These are phyloP conservation scores for Lyophyllum semitale DNA, from an alignment of 768 basidiomycete species.

Conservation along the genomic window DNA sequence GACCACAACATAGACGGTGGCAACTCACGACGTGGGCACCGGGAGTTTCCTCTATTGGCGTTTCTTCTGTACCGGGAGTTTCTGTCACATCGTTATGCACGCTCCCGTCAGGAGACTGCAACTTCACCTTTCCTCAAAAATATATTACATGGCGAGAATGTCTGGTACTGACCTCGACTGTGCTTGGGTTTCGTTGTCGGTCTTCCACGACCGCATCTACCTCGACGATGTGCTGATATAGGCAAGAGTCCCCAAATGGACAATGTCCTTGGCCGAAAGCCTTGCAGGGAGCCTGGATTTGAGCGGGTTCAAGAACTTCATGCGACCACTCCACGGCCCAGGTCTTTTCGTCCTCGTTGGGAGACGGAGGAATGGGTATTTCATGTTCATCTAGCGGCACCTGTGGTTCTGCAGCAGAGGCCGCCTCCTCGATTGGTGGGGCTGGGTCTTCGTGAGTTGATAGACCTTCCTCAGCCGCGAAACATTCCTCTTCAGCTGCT, in stretches of 20 bases:
- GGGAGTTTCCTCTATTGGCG: not conserved
- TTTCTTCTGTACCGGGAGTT: not conserved
- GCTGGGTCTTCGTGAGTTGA: not conserved
- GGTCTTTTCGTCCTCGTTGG: slow-evolving; percentile 18
- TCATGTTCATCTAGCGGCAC: not conserved
- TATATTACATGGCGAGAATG: not conserved
- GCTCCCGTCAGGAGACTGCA: not conserved
- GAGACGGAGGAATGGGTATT: not conserved
- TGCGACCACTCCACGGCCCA: slow-evolving; percentile 18
- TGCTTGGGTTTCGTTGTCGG: not conserved
- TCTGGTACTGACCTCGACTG: slow-evolving; percentile 1
- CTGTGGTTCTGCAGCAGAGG: not conserved
- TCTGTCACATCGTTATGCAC: not conserved
- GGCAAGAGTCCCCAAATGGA: slow-evolving; percentile 27
- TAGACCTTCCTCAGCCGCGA: not conserved
- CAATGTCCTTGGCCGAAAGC: slow-evolving; percentile 38
- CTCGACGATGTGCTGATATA: slow-evolving; percentile 27
- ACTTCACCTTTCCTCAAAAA: not conserved
- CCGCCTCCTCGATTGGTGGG: not conserved
- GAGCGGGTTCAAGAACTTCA: slow-evolving; percentile 7
- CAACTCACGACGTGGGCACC: not conserved
- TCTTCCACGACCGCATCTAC: slow-evolving; percentile 11
- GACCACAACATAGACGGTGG: not conserved
- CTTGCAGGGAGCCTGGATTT: slow-evolving; percentile 31
- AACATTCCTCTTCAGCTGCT: not conserved